A percentile compares a stretch with the other conserved stretches of the same genome.
These are phyloP conservation scores for Backusella tarrabulga DNA, from an alignment of 192 early-diverging fungal species.

Conservation along the genomic window DNA sequence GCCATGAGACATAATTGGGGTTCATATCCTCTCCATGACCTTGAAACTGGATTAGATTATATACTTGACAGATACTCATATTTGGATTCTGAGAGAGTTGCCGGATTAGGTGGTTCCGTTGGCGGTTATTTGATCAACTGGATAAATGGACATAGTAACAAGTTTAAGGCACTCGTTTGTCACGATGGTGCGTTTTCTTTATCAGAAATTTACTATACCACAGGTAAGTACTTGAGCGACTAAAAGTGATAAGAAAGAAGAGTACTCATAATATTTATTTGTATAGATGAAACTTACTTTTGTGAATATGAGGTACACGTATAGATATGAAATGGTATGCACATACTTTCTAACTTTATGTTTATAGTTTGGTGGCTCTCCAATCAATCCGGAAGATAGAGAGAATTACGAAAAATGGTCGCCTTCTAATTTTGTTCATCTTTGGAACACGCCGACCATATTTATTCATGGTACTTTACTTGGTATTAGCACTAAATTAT, in stretches of 20 bases:
- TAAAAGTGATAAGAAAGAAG: background rate
- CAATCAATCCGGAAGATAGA: conserved; percentile 48
- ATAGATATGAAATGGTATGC: background rate
- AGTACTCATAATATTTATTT: background rate
- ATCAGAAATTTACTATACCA: conserved; percentile 62
- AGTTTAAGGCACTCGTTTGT: conserved; percentile 65
- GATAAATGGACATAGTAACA: conserved; percentile 69
- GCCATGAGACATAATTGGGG: conserved; percentile 74
- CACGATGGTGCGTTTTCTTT: conserved; percentile 75
- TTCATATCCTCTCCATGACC: conserved; percentile 66
- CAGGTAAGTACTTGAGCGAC: conserved; percentile 14
- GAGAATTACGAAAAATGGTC: conserved; percentile 65
- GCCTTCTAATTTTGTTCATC: conserved; percentile 61
- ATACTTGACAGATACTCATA: conserved; percentile 48
- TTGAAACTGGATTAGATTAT: conserved; percentile 72
- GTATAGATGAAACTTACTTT: conserved; percentile 75
- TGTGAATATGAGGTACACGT: conserved; percentile 59
- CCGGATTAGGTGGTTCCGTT: conserved; percentile 70
- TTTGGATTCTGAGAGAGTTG: conserved; percentile 55
- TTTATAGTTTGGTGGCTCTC: conserved; percentile 58
- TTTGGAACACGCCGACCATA: conserved; percentile 75
- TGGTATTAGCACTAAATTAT: background rate
- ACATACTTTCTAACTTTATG: background rate
- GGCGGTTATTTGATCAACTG: conserved; percentile 85
- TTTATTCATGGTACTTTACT: conserved; percentile 60